Conservation (phyloP, 2,329 filamentous ascomycete genomes). For the Apiospora sp. region DNA sequence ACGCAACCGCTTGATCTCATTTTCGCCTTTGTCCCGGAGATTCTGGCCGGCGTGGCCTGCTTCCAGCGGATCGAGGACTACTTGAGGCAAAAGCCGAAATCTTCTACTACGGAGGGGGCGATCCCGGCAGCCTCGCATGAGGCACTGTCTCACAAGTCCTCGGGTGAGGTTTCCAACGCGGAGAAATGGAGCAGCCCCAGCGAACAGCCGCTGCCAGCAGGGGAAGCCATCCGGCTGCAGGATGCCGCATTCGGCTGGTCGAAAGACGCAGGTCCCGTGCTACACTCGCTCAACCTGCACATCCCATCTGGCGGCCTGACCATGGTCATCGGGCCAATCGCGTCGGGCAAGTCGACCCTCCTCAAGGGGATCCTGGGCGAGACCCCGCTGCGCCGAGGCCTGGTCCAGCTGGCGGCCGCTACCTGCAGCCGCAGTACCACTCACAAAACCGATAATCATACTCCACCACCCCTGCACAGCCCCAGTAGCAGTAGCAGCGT, state of each 20-base stretch:
- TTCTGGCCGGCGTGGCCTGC: slow-evolving; percentile 25
- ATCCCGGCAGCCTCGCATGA: neutral
- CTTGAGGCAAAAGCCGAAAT: neutral
- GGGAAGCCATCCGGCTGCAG: neutral
- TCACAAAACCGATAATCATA: neutral
- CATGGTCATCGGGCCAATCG: slow-evolving; percentile 19
- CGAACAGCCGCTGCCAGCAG: neutral
- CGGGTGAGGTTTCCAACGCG: neutral
- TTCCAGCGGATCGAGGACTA: slow-evolving; percentile 27
- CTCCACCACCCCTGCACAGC: neutral
- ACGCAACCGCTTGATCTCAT: slow-evolving; percentile 27
- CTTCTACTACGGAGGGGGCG: neutral
- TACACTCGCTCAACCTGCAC: slow-evolving; percentile 8
- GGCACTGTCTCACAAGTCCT: slow-evolving; percentile 1
- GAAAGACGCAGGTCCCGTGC: neutral
- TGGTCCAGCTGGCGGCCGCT: neutral
- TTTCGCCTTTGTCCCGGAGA: slow-evolving; percentile 26
- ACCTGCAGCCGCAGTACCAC: neutral
- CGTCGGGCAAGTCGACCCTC: slow-evolving; percentile 22
- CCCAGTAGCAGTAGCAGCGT: neutral
- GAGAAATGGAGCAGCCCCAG: neutral
- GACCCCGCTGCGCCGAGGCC: neutral
- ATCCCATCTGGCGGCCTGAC: neutral
- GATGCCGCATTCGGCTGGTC: slow-evolving; percentile 17
- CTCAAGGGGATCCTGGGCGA: slow-evolving; percentile 19